Base-by-base conservation (phyloP, 257 asterid species). In the Haberlea rhodopensis region DNA sequence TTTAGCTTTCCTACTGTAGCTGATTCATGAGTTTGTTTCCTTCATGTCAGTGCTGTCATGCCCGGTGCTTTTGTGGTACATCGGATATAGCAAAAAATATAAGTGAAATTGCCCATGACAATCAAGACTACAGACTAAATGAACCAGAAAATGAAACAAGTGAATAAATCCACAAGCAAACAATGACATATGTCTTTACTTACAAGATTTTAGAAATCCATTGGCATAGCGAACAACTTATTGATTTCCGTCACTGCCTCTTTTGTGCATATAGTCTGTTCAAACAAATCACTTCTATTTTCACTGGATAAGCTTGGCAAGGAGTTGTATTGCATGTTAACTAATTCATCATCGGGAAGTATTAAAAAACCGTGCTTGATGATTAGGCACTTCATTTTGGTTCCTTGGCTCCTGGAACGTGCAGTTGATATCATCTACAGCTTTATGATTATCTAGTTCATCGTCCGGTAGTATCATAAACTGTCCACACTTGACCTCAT, bases 231-330 rank as follows among this genome's bases (percentile, higher is more conserved):
- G 63, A 92, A 89, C 83, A 87, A 49, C 71, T 83, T 91, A 77
- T 85, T 91, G 78, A 91, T 91, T 73, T 91, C 96, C 62, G 59
- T 92, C 82, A 87, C 84, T 57, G 96, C 98, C 80, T 91, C 95
- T 72, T 79, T 89, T 34, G 96, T 89, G 83, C 92, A 85, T 40
- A 87, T 25, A 26, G 96, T 91, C 78, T 76, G 70, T 71, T 81
- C 84, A 57, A 73, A 81, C 73, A 81, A 63, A 63, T 78, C 84
- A 64, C 37, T 13, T 43, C 6, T 43, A 4, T 43, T 43, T 43
- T 43, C 49, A 43, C 49, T 15, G 8, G 69, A 52, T 77, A 48
- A 74, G 45, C 62, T 60, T 24, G 68, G 69, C 62, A 32, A 24
- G 55, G 78, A 45, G 62, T 58, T 60, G 49, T 37, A 66, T 23